A percentile compares a stretch with the other conserved stretches of the same genome.
phyloP scores from a whole-genome alignment of 345 rosid genomes.

The Moricandia moricandioides region DNA sequence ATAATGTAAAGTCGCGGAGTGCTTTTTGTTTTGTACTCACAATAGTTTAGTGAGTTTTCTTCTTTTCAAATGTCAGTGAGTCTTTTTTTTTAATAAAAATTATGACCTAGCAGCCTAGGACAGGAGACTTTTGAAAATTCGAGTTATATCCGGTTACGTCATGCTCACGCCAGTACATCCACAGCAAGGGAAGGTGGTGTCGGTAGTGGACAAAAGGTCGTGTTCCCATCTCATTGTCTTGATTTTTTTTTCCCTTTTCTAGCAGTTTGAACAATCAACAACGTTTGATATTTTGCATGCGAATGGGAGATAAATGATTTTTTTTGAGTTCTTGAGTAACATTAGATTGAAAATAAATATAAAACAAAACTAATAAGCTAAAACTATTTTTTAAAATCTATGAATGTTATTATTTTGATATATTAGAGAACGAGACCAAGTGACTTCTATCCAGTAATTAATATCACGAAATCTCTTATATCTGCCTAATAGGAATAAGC shows the following conservation, averaged over 20 bases:
- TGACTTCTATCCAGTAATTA: neutral
- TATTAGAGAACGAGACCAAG: neutral
- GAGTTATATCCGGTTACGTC: neutral
- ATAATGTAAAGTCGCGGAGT: constrained; percentile 4
- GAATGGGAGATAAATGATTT: too few relatives aligned
- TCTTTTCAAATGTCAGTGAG: neutral
- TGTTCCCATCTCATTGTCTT: neutral
- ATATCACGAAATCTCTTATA: neutral
- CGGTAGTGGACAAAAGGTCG: neutral
- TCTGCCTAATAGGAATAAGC: neutral
- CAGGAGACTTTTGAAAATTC: neutral
- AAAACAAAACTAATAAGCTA: neutral
- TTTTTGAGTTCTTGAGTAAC: neutral
- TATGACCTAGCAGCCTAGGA: neutral
- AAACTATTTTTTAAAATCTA: too few relatives aligned
- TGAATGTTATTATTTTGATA: neutral
- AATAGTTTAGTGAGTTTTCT: neutral
- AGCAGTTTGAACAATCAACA: neutral
- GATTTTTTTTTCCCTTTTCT: neutral
- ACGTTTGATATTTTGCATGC: neutral
- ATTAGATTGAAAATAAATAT: too few relatives aligned
- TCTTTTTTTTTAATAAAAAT: too few relatives aligned
- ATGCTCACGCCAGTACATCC: constrained; percentile 6
- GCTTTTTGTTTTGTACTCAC: neutral
- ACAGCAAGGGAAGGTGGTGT: neutral